Evolutionary conservation across 1,139 yeast species (phyloP), one percentile per base, ranked within the genome.

Genomic region (Taphrina deformans): DNA sequence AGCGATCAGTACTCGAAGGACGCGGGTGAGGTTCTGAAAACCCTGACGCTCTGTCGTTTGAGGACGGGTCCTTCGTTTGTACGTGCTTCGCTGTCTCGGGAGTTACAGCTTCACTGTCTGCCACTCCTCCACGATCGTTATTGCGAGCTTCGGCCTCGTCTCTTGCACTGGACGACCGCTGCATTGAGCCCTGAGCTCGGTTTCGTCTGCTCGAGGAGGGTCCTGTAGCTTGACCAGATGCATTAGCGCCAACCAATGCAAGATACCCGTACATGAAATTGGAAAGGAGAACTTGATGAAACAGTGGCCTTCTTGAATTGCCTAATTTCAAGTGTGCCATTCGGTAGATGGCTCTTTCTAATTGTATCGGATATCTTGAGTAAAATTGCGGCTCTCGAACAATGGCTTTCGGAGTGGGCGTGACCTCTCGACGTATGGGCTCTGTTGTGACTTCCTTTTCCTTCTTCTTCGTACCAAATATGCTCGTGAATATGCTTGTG

Each of bases 241-340:
- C 24, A 38, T 53, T 35, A 7, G 56, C 63, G 75, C 93, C 96
- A 66, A 93, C 97, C 75, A 93, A 80, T 73, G 93, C 93, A 79
- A 93, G 82, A 76, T 93, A 93, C 0, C 98, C 95, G 75, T 93
- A 93, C 99, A 93, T 93, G 82, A 93, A 93, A 75, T 95, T 95
- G 66, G 97, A 89, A 70, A 93, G 77, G 61, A 93, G 76, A 1
- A 93, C 99, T 74, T 93, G 99, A 73, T 95, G 97, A 41, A 92
- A 82, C 68, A 93, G 79, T 21, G 96, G 96, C 66, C 98, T 79
- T 73, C 90, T 88, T 0, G 98, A 95, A 73, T 95, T 96, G 46
- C 98, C 97, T 70, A 93, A 80, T 75, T 93, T 93, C 74, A 93
- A 78, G 76, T 93, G 99, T 51, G 96, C 88, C 68, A 95, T 80